phyloP scores from a whole-genome alignment of 2,329 filamentous ascomycete species.

The Diaporthe citriasiana region DNA sequence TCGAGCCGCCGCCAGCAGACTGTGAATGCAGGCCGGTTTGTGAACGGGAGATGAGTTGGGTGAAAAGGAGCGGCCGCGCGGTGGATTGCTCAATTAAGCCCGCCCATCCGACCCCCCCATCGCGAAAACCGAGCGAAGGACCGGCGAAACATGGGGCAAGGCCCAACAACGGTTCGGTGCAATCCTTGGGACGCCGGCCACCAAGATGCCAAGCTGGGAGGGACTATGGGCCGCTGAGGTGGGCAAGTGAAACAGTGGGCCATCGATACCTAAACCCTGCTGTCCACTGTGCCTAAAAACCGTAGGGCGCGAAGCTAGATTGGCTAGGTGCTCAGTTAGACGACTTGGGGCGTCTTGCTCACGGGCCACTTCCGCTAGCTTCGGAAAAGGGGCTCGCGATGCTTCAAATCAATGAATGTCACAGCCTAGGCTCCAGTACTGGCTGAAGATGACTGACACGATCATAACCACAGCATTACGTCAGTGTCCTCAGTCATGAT shows the following conservation, averaged over 20 bases:
- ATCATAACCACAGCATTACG: background rate
- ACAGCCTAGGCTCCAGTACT: background rate
- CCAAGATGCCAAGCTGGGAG: background rate
- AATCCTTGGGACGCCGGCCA: slow-evolving; percentile 4
- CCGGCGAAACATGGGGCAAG: slow-evolving; percentile 2
- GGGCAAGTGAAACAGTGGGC: slow-evolving; percentile 5
- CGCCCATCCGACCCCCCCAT: background rate
- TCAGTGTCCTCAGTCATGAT: background rate
- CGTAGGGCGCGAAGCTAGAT: background rate
- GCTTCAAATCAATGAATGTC: background rate
- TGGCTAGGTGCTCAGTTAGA: background rate
- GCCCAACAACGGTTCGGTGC: background rate
- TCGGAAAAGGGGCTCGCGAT: slow-evolving; percentile 18
- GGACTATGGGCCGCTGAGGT: slow-evolving; percentile 1
- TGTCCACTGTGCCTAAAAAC: too few species aligned
- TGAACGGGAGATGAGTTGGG: slow-evolving; percentile 11
- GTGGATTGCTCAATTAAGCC: slow-evolving; percentile 9
- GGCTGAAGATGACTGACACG: background rate
- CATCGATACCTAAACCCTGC: background rate
- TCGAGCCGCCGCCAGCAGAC: background rate
- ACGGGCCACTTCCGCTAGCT: slow-evolving; percentile 18
- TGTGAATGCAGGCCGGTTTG: slow-evolving; percentile 9
- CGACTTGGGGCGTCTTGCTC: background rate
- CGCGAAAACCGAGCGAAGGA: slow-evolving; percentile 19
- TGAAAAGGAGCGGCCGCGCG: slow-evolving; percentile 7